Percentiles rank a stretch among this genome's conserved stretches.
Conservation (phyloP, 2,329 filamentous ascomycete genomes). For the Fusarium duplospermum region DNA sequence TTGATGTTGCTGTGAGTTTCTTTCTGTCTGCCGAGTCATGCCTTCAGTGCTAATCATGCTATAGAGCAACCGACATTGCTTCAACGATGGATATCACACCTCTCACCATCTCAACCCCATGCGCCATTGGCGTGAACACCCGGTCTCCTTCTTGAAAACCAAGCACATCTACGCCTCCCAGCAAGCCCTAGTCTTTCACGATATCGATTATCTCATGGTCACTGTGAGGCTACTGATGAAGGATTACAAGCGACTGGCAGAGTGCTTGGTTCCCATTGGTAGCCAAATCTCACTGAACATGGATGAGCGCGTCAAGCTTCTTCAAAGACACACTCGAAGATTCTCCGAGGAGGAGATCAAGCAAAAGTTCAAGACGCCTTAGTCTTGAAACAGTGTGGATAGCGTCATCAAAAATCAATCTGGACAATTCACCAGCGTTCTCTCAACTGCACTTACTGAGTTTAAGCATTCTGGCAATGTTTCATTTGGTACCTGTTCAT, state of each 20-base stretch:
- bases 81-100: conserved; percentile 86
- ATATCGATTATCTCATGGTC: conserved; percentile 85
- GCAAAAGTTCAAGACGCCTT: conserved; percentile 34
- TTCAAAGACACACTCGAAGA: conserved; percentile 38
- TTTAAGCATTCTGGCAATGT: not conserved
- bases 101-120: conserved; percentile 83
- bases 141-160: conserved; percentile 76
- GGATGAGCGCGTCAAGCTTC: conserved; percentile 49
- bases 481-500: not conserved
- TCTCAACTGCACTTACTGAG: not conserved
- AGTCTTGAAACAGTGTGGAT: not conserved
- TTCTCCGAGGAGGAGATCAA: conserved; percentile 42
- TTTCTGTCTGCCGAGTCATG: not conserved
- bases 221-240: conserved; percentile 76
- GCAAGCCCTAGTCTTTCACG: conserved; percentile 79
- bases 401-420: not conserved
- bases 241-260: conserved; percentile 77
- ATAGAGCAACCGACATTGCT: conserved; percentile 84
- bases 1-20: conserved; percentile 77
- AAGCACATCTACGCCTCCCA: conserved; percentile 75
- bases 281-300: conserved; percentile 75
- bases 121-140: conserved; percentile 86
- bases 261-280: conserved; percentile 79
- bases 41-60: not conserved
- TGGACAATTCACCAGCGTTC: not conserved